Conservation (phyloP, 345 rosid species). For the Melaleuca quinquenervia region DNA sequence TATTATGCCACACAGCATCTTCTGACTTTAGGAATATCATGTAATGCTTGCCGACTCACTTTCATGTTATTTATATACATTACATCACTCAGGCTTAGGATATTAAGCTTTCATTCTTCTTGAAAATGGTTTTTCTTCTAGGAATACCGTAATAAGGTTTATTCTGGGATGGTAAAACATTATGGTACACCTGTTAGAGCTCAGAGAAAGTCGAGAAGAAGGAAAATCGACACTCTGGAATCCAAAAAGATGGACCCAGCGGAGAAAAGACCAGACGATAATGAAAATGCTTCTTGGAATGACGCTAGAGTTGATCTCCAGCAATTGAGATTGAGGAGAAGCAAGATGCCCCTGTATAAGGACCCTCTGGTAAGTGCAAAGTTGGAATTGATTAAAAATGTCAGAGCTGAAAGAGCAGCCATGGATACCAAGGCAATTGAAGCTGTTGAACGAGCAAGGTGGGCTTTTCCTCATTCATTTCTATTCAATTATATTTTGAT, state of each 20-base stretch:
- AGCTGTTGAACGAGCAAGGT: slow-evolving; percentile 83
- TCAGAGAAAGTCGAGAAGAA: slow-evolving; percentile 48
- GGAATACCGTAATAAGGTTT: slow-evolving; percentile 82
- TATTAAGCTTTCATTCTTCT: background rate
- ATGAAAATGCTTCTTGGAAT: background rate
- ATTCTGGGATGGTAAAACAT: slow-evolving; percentile 51
- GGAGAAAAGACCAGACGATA: slow-evolving; percentile 11
- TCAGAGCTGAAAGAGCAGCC: slow-evolving; percentile 65
- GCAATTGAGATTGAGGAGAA: slow-evolving; percentile 7
- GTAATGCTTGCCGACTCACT: background rate
- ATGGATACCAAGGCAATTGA: slow-evolving; percentile 55
- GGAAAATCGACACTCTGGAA: slow-evolving; percentile 17
- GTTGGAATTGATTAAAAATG: slow-evolving; percentile 75
- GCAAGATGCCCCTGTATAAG: slow-evolving; percentile 31
- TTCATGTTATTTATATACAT: background rate
- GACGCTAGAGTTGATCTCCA: slow-evolving; percentile 12
- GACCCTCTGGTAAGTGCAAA: slow-evolving; percentile 71
- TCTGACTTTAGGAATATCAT: background rate
- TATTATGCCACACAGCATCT: background rate
- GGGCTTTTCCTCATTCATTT: background rate
- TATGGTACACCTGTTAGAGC: slow-evolving; percentile 48
- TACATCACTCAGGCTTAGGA: background rate
- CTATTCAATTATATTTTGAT: background rate
- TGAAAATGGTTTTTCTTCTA: slow-evolving; percentile 4
- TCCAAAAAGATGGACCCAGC: slow-evolving; percentile 16